Percentiles rank a stretch among this genome's conserved stretches.
Conservation (phyloP, 345 rosid species). For the Rhizophora apiculata region DNA sequence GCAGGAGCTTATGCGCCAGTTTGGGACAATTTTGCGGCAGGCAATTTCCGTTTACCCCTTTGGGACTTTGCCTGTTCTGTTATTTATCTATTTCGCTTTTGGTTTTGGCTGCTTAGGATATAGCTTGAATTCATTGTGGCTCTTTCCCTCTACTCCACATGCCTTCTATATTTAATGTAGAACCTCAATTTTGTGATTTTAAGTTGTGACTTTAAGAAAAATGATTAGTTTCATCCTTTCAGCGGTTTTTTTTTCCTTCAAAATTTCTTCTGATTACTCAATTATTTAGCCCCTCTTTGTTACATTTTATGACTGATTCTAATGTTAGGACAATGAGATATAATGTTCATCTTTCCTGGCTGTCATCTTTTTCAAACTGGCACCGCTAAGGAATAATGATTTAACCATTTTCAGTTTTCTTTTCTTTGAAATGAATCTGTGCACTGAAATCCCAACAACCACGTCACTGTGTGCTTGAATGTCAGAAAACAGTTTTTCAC, state of each 20-base stretch:
- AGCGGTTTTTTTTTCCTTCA: background rate
- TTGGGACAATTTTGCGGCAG: constrained; percentile 75
- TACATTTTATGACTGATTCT: no score
- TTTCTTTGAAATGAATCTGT: no score
- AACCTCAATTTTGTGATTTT: background rate
- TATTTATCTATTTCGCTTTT: background rate
- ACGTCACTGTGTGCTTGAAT: no score
- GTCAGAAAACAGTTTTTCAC: background rate
- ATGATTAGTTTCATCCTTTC: background rate
- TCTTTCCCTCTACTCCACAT: background rate
- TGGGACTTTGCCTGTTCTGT: background rate
- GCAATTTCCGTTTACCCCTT: constrained; percentile 19
- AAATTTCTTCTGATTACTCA: no score
- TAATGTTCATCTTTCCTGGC: no score
- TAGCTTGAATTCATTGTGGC: background rate
- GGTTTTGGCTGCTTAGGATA: background rate
- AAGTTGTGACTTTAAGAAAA: background rate
- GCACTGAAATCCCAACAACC: no score
- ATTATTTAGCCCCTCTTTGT: no score
- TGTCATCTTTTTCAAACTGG: no score
- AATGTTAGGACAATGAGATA: no score
- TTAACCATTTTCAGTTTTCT: no score
- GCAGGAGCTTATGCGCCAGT: constrained; percentile 95
- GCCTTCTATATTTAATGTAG: background rate
- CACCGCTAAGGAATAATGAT: no score